phyloP scores from a whole-genome alignment of 257 asterid genomes.

The Penstemon eatonii region DNA sequence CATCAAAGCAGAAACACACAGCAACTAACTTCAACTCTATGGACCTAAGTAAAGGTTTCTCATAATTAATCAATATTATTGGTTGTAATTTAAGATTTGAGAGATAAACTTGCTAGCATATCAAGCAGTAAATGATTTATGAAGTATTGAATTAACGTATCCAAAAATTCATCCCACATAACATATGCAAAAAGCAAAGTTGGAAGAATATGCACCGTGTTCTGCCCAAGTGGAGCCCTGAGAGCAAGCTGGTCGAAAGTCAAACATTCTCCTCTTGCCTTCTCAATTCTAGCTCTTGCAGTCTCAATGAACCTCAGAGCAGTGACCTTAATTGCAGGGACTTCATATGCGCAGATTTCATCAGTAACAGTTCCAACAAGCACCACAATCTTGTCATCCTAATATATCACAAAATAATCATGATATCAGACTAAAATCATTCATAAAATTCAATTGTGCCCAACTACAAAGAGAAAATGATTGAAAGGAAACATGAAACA shows the following conservation, averaged over 20 bases:
- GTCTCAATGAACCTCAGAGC: slow-evolving; percentile 86
- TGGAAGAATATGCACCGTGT: slow-evolving; percentile 55
- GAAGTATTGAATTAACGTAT: background rate
- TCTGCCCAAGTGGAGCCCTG: slow-evolving; percentile 93
- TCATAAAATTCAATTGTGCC: background rate
- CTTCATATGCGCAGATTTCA: slow-evolving; percentile 64
- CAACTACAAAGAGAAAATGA: background rate
- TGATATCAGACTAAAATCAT: background rate
- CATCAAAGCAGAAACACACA: background rate
- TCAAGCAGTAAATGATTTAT: background rate
- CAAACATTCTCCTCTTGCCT: slow-evolving; percentile 94
- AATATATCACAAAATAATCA: background rate
- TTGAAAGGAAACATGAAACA: background rate
- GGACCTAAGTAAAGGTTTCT: background rate
- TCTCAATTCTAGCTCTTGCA: slow-evolving; percentile 93
- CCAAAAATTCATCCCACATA: background rate
- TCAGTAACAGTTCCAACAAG: slow-evolving; percentile 82
- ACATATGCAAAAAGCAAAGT: background rate
- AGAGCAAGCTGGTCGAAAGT: slow-evolving; percentile 96
- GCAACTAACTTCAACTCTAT: background rate
- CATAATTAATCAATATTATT: background rate
- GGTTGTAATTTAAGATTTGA: too few relatives aligned
- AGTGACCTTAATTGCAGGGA: slow-evolving; percentile 70
- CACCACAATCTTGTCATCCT: slow-evolving; percentile 87
- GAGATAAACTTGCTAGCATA: background rate